These are phyloP conservation scores for Heracleum sosnowskyi DNA, from an alignment of 129 eudicot genomes.

Conservation along the genomic window DNA sequence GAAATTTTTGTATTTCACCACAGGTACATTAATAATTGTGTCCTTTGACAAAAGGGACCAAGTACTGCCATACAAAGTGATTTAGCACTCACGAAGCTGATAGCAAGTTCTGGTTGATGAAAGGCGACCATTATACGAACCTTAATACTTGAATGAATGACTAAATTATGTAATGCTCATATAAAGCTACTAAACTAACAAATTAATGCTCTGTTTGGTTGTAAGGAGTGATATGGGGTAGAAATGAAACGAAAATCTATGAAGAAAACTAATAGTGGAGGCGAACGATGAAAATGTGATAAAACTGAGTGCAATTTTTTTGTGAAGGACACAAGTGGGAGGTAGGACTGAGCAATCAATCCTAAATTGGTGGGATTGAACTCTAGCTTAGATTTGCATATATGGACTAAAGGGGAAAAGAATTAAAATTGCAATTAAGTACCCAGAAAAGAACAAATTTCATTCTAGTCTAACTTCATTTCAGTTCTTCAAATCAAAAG, in stretches of 20 bases:
- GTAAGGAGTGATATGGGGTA: too few species aligned
- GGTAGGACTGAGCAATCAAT: neutral
- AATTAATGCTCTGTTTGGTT: neutral
- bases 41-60: neutral
- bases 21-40: too few species aligned
- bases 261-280: too few species aligned
- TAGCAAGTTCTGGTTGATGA: neutral
- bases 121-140: neutral
- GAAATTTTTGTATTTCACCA: too few species aligned
- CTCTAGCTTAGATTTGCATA: neutral
- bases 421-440: too few species aligned
- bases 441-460: neutral
- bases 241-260: too few species aligned
- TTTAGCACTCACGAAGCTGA: neutral
- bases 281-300: too few species aligned
- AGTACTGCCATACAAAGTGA: neutral
- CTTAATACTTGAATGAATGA: neutral
- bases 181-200: too few species aligned
- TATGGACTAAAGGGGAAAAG: neutral
- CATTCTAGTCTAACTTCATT: neutral
- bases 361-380: neutral
- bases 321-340: neutral
- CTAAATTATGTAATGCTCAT: neutral
- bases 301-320: neutral
- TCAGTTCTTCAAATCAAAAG: neutral